Evolutionary conservation across 441 rosid species (phyloP).

Genomic region (Croton setiger): DNA sequence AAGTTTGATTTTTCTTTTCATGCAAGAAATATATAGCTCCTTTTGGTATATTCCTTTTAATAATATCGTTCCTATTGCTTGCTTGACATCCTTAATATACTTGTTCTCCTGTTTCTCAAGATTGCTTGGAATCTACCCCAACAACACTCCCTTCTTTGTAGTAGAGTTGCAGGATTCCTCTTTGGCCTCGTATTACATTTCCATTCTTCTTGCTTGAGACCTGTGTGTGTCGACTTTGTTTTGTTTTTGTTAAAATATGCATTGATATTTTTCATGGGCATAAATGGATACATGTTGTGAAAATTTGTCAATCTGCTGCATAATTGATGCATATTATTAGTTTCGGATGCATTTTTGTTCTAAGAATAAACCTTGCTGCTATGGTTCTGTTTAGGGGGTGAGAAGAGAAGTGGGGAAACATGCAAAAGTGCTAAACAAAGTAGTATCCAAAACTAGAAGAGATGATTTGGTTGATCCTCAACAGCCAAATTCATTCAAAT

Average conservation of each 20-base stretch:
- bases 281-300: background rate
- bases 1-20: background rate
- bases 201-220: background rate
- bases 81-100: background rate
- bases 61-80: background rate
- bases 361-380: background rate
- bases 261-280: background rate
- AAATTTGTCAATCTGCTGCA: too few species aligned
- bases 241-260: background rate
- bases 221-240: background rate
- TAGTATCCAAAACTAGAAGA: slow-evolving; percentile 21
- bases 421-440: slow-evolving; percentile 57
- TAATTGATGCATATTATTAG: background rate
- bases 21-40: too few species aligned
- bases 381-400: slow-evolving; percentile 53
- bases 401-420: slow-evolving; percentile 92
- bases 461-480: slow-evolving; percentile 26
- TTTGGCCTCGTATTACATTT: background rate
- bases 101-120: background rate
- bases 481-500: slow-evolving; percentile 5
- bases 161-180: background rate
- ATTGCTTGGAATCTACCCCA: background rate
- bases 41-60: background rate
- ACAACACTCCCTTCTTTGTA: background rate
- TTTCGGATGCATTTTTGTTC: too few species aligned